Percentiles rank a stretch among this genome's conserved stretches.
Evolutionary conservation across 1,284 basidiomycete genomes (phyloP).

Genomic region (Fomitopsis palustris): DNA sequence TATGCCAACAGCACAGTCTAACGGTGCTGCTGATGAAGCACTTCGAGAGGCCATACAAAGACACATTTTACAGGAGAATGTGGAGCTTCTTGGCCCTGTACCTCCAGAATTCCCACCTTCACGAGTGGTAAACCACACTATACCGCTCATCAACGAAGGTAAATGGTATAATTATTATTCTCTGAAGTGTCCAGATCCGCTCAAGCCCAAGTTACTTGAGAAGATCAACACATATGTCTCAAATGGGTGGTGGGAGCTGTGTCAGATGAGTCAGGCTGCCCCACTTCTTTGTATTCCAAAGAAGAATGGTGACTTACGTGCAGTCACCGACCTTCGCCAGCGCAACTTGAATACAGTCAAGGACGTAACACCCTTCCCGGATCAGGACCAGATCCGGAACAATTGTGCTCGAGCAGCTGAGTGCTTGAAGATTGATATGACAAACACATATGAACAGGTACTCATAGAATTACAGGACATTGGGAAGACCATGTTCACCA

Average conservation of each 20-base stretch:
- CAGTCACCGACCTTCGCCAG: constrained; percentile 15
- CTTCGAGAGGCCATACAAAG: not conserved
- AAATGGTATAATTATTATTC: constrained; percentile 20
- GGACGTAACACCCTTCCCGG: no score
- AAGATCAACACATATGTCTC: constrained; percentile 22
- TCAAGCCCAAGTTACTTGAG: constrained; percentile 12
- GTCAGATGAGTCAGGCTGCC: constrained; percentile 8
- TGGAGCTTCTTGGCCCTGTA: not conserved
- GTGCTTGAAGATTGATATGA: constrained; percentile 28
- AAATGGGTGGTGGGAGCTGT: constrained; percentile 23
- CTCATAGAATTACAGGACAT: constrained; percentile 6
- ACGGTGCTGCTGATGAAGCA: not conserved
- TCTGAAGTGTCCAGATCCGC: constrained; percentile 19
- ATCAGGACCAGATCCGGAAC: constrained; percentile 26
- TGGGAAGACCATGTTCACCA: constrained; percentile 5
- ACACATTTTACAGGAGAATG: not conserved
- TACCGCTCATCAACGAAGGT: constrained; percentile 23
- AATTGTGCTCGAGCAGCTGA: constrained; percentile 19
- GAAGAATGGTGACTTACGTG: constrained; percentile 14
- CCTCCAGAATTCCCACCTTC: constrained; percentile 13
- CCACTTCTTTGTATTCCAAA: constrained; percentile 22
- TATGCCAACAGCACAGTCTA: no score
- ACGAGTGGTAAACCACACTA: constrained; percentile 22
- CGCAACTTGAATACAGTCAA: constrained; percentile 29
- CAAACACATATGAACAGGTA: constrained; percentile 22